These are phyloP conservation scores for Lasiodiplodia theobromae DNA, from an alignment of 2,329 filamentous ascomycete species.

Conservation along the genomic window DNA sequence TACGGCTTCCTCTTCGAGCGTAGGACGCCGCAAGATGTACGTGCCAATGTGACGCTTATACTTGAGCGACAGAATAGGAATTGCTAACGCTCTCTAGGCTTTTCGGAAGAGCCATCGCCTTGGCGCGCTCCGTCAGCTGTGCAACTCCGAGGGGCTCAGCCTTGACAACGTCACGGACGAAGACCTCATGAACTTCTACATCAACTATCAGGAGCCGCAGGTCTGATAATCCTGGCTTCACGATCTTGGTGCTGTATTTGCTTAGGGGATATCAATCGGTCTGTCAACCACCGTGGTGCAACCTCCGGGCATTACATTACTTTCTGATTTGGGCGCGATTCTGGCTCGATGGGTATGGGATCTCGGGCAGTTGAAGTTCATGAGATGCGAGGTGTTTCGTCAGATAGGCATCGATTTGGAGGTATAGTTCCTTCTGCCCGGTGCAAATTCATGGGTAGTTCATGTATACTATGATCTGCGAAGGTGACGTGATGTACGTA, in stretches of 20 bases:
- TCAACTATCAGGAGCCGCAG: not conserved
- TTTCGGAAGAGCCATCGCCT: not conserved
- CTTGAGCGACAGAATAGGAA: not conserved
- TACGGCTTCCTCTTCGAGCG: constrained; percentile 5
- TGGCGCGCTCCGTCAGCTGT: not conserved
- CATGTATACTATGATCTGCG: no score
- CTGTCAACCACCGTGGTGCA: not conserved
- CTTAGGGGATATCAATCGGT: not conserved
- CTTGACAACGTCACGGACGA: not conserved
- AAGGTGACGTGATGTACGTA: no score
- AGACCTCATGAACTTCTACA: not conserved
- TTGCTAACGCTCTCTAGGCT: not conserved
- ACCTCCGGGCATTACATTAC: not conserved
- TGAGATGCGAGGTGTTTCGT: not conserved
- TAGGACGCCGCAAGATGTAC: not conserved
- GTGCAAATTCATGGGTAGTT: no score
- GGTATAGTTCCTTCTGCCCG: no score
- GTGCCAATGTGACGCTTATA: not conserved
- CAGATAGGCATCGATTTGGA: not conserved
- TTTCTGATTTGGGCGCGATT: not conserved
- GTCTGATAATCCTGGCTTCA: not conserved
- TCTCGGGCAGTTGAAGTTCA: not conserved
- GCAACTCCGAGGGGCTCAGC: not conserved
- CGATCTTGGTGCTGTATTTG: not conserved
- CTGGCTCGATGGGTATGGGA: not conserved